Conservation (phyloP, 148 eudicot genomes). For the Euryodendron excelsum region DNA sequence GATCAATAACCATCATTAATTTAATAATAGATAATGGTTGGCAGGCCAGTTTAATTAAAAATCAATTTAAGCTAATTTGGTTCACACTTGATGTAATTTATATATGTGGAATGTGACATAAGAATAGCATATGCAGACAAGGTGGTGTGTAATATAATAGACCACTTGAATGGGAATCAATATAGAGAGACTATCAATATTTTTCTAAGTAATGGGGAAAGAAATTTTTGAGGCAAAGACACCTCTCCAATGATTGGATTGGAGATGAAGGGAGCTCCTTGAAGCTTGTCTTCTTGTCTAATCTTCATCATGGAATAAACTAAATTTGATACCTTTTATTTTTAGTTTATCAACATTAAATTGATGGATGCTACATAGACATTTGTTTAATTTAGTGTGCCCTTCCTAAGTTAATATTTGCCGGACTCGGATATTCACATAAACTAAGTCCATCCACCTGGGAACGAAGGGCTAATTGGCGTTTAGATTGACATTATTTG, state of each 20-base stretch:
- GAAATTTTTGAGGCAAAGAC: not conserved
- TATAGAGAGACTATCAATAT: too few relatives aligned
- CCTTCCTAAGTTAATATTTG: too few relatives aligned
- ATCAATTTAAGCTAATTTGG: not conserved
- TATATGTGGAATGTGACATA: not conserved
- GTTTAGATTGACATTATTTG: not conserved
- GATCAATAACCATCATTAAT: too few relatives aligned
- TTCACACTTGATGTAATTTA: not conserved
- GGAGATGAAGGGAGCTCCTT: not conserved
- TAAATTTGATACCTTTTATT: not conserved
- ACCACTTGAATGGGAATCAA: not conserved
- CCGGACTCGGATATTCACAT: too few relatives aligned
- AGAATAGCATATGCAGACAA: not conserved
- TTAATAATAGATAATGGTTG: too few relatives aligned
- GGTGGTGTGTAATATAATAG: too few relatives aligned
- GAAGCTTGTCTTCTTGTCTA: not conserved
- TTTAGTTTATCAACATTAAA: too few relatives aligned
- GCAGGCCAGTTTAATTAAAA: not conserved
- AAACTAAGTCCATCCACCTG: too few relatives aligned
- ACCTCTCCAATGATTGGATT: constrained; percentile 7
- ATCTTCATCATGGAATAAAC: not conserved
- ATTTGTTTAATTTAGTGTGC: too few relatives aligned
- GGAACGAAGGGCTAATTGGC: too few relatives aligned
- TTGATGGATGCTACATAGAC: not conserved
- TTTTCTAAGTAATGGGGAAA: not conserved